Conservation (phyloP, 2,329 filamentous ascomycete species). For the Xylaria sp. region DNA sequence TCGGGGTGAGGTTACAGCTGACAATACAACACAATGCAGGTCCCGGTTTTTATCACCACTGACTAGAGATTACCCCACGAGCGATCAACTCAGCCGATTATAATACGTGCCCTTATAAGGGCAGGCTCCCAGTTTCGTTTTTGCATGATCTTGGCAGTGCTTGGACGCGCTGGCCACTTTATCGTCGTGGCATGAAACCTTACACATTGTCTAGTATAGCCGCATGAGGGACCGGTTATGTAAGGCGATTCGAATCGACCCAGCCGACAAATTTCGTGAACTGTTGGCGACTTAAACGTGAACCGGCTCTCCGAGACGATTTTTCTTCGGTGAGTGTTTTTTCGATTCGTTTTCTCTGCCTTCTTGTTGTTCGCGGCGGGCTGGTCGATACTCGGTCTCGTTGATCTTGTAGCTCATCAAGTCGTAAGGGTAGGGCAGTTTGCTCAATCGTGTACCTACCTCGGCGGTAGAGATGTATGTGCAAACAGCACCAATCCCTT, state of each 20-base stretch:
- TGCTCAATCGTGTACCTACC: neutral
- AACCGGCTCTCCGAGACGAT: neutral
- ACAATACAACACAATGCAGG: constrained; percentile 30
- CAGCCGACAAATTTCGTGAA: neutral
- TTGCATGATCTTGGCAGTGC: constrained; percentile 14
- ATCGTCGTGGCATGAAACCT: neutral
- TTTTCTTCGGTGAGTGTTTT: constrained; percentile 14
- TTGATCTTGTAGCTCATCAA: neutral
- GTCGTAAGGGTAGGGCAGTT: neutral
- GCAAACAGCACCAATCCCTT: constrained; percentile 12
- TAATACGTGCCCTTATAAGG: constrained; percentile 21
- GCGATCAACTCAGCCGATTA: constrained; percentile 14
- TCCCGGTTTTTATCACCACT: constrained; percentile 19
- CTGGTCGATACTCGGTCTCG: neutral
- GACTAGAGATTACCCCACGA: constrained; percentile 12
- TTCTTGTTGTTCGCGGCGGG: neutral
- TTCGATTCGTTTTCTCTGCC: neutral
- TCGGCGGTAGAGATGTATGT: neutral
- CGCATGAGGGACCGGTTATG: neutral
- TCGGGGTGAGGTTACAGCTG: constrained; percentile 26
- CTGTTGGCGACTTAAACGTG: constrained; percentile 14
- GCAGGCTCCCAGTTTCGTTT: constrained; percentile 1
- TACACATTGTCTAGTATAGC: constrained; percentile 1
- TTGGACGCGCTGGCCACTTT: constrained; percentile 1
- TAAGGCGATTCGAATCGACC: neutral